Evolutionary conservation across 441 rosid species (phyloP).

Genomic region (Corymbia calophylla): DNA sequence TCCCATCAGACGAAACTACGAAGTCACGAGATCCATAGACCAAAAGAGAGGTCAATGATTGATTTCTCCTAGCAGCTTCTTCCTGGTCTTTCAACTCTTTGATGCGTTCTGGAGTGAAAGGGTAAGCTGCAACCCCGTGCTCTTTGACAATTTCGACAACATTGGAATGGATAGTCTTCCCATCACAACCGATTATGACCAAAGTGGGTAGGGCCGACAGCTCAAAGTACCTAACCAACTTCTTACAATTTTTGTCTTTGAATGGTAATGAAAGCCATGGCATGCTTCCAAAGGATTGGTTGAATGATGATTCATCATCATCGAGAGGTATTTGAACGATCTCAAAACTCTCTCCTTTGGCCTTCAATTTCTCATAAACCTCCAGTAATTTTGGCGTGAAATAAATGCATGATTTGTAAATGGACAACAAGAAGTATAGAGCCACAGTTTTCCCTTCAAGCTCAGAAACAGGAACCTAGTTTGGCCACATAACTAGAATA

Average conservation of each 20-base stretch:
- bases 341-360: no score
- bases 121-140: background rate
- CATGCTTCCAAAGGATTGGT: background rate
- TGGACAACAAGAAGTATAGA: background rate
- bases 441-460: slow-evolving; percentile 1
- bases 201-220: background rate
- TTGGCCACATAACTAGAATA: background rate
- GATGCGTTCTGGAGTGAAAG: background rate
- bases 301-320: background rate
- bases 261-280: slow-evolving; percentile 1
- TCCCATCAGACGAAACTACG: background rate
- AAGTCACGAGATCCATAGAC: background rate
- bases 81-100: background rate
- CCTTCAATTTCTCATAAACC: background rate
- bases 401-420: background rate
- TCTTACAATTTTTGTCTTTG: background rate
- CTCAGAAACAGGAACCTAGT: background rate
- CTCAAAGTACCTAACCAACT: background rate
- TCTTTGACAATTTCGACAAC: background rate
- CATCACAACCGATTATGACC: background rate
- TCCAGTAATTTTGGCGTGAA: background rate
- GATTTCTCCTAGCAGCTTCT: background rate
- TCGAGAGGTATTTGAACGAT: background rate
- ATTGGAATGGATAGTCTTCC: background rate
- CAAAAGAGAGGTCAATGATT: background rate